Percentiles rank a stretch among this genome's conserved stretches.
Conservation (phyloP, 768 basidiomycete species). For the Mycena chlorophos region DNA sequence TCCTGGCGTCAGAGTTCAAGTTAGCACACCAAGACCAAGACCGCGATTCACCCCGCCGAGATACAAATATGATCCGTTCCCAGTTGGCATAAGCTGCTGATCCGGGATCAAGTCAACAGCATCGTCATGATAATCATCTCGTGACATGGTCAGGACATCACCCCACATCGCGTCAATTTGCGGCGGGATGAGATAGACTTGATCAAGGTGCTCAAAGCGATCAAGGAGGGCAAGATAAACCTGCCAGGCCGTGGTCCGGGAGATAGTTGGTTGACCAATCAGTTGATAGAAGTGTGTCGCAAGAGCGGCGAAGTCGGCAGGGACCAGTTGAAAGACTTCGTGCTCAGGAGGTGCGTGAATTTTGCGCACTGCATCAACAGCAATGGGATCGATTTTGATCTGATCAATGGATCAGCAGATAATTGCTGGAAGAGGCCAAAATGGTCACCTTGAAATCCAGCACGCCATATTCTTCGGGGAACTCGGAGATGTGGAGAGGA, state of each 20-base stretch:
- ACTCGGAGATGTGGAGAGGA: constrained; percentile 34
- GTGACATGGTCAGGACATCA: neutral
- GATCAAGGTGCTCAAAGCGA: neutral
- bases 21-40: neutral
- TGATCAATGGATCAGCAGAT: neutral
- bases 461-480: constrained; percentile 29
- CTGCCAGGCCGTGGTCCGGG: neutral
- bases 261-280: neutral
- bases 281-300: constrained; percentile 14
- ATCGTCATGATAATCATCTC: neutral
- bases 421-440: neutral
- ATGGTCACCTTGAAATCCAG: neutral
- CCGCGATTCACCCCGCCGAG: neutral
- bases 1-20: neutral
- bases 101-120: neutral
- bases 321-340: constrained; percentile 31
- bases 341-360: constrained; percentile 29
- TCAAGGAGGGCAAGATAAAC: neutral
- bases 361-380: constrained; percentile 7
- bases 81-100: neutral
- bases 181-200: neutral
- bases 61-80: neutral
- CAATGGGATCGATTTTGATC: neutral
- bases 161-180: neutral
- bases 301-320: constrained; percentile 20